Base-by-base conservation (phyloP, 2,329 filamentous ascomycete genomes). In the Talaromyces sp. region DNA sequence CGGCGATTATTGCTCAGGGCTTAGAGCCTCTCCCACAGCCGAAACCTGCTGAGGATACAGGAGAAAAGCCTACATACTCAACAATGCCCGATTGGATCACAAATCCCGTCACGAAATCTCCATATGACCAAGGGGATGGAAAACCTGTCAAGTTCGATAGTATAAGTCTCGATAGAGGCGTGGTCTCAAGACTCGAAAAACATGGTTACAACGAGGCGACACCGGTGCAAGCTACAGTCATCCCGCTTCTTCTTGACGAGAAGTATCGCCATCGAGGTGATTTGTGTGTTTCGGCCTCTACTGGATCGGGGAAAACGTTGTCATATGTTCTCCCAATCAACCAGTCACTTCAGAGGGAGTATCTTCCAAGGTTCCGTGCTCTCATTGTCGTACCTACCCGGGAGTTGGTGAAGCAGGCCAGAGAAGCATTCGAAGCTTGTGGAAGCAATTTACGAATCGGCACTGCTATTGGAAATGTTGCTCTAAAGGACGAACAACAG, bases 261-360 rank as follows among this genome's bases (percentile, higher is more conserved):
- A 83, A 85, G 48, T 82, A 84, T 64, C 81, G 85, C 41, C 84
- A 87, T 41, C 79, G 85, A 1, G 90, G 92, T 5, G 95, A 99
- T 75, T 78, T 99, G 4, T 89, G 96, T 52, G 89, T 99, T 2
- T 95, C 93, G 8, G 95, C 96, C 0, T 91, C 94, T 1, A 99
- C 95, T 0, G 95, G 95, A 9, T 98, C 95, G 0, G 95, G 95
- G 64, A 99, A 99, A 75, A 99, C 95, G 0, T 78, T 99, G 16
- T 90, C 94, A 0, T 99, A 99, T 72, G 87, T 94, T 0, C 81
- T 99, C 2, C 95, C 95, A 0, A 87, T 99, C 65, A 85, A 96
- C 3, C 87, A 92, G 54, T 88, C 90, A 60, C 81, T 99, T 58
- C 88, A 89, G 69, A 82, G 85, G 37, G 84, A 85, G 14, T 79